Base-by-base conservation (phyloP, 208 protist species). In the Leishmania amazonensis region DNA sequence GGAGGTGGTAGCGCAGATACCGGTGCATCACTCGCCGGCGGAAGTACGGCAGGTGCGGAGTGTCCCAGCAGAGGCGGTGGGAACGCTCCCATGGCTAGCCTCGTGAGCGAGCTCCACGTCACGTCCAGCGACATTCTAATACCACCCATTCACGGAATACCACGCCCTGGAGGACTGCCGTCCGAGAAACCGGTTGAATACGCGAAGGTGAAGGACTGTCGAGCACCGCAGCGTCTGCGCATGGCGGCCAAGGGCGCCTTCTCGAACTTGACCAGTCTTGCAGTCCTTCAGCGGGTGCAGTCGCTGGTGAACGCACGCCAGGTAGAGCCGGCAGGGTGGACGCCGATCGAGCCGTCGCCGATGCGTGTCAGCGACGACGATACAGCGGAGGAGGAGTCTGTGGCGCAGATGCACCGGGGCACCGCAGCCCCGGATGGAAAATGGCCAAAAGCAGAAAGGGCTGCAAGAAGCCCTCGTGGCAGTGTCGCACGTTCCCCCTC, bases 241-340 rank as follows among this genome's bases (percentile, higher is more conserved):
- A 28, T 83, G 5, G 79, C 85, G 28, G 65, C 68, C 35, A 88
- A 84, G 73, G 85, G 81, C 0, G 80, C 81, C 21, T 88, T 88
- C 49, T 88, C 85, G 3, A 83, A 73, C 38, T 45, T 81, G 68
- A 84, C 79, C 42, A 88, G 75, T 38, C 31, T 83, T 0, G 83
- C 72, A 9, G 81, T 88, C 11, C 82, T 88, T 17, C 67, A 84
- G 67, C 81, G 76, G 40, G 64, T 83, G 45, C 62, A 77, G 78
- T 75, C 78, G 9, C 74, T 76, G 53, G 31, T 8, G 64, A 81
- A 77, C 73, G 62, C 75, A 6, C 71, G 58, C 8, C 83, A 86
- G 65, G 78, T 86, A n/a, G 83, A 86, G 78, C 51, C 83, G 31
- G 83, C 57, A 0, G 78, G 83, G 11, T 86, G 83, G 83, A 53